Evolutionary conservation across 1,284 basidiomycete species (phyloP).

Genomic region (Ganoderma lucidum): DNA sequence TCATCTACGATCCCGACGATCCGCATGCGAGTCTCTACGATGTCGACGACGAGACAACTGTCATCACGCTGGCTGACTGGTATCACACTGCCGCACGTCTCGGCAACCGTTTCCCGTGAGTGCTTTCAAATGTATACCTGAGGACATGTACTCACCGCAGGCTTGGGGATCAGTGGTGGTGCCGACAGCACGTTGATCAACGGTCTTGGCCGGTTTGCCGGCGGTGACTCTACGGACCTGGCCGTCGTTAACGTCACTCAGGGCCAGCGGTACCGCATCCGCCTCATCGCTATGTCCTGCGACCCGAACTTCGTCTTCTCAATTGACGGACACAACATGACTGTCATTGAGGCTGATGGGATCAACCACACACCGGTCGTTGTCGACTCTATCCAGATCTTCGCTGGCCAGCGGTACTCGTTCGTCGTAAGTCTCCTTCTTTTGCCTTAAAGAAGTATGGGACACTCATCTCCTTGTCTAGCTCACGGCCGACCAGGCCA

Average conservation of each 20-base stretch:
- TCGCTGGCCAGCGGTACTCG: conserved; percentile 43
- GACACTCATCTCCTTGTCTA: background rate
- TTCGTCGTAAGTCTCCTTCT: conserved; percentile 8
- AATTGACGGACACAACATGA: conserved; percentile 45
- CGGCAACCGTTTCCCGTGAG: conserved; percentile 29
- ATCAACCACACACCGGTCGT: conserved; percentile 37
- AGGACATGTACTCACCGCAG: background rate
- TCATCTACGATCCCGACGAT: conserved; percentile 51
- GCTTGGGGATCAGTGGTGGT: background rate
- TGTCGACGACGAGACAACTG: conserved; percentile 42
- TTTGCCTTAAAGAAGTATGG: conserved; percentile 31
- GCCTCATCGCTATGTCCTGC: conserved; percentile 32
- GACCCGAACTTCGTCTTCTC: conserved; percentile 41
- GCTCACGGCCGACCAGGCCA: conserved; percentile 46
- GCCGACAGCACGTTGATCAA: conserved; percentile 52
- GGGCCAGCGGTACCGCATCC: conserved; percentile 46
- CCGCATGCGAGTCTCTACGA: conserved; percentile 47
- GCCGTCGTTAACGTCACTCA: conserved; percentile 37
- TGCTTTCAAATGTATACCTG: background rate
- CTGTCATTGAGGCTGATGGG: conserved; percentile 45
- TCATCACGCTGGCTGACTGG: conserved; percentile 34
- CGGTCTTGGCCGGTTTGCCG: background rate
- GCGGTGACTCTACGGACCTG: background rate
- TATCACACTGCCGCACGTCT: conserved; percentile 22
- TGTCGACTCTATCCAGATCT: conserved; percentile 35